Base-by-base conservation (phyloP, 225 moss, liverwort and hornwort species). In the Sphagnum contortum region DNA sequence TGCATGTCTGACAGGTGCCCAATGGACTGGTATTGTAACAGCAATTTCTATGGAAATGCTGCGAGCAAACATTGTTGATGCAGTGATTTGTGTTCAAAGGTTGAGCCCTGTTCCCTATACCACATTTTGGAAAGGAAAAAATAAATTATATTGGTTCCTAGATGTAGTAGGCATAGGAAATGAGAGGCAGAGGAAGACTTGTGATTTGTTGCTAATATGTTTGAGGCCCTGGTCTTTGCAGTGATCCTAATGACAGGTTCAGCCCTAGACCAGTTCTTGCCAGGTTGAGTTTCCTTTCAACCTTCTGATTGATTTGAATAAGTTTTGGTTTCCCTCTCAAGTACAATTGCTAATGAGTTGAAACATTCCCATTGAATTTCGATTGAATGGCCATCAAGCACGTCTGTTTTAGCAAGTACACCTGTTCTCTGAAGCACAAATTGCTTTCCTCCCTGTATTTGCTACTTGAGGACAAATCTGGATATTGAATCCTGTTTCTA, bases 21-120 rank as follows among this genome's bases (percentile, higher is more conserved):
- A 96, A 81, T 96, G 96, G 92, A 98, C 93, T 55, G 98, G 98
- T 57, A 86, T 98, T 55, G 98, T 98, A 68, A 98, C 98, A 64
- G 85, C 83, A 5, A 98, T 98, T 78, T 93, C 98, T 47, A 89
- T 98, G 90, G 93, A 91, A 75, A 98, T 98, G 98, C 72, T 98
- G 87, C 87, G 82, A 63, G 69, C 80, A 44, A 70, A 86, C 71
- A 77, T 66, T 72, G 93, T 98, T 55, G 98, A 98, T 76, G 98
- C 91, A 69, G 93, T 98, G 64, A 70, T 98, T 71, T 98, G 93
- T 70, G 98, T 98, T 55, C 98, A 98, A 73, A 98, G 98, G 96
- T 90, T 59, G 62, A 57, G 68, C 64, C 67, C 63, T 63, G 54
- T 65, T 63, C 59, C 64, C 29, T 64, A 47, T 29, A 60, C 55